Percentiles rank a stretch among this genome's conserved stretches.
Conservation (phyloP, 139 green algal genomes). For the Volvox reticuliferus region DNA sequence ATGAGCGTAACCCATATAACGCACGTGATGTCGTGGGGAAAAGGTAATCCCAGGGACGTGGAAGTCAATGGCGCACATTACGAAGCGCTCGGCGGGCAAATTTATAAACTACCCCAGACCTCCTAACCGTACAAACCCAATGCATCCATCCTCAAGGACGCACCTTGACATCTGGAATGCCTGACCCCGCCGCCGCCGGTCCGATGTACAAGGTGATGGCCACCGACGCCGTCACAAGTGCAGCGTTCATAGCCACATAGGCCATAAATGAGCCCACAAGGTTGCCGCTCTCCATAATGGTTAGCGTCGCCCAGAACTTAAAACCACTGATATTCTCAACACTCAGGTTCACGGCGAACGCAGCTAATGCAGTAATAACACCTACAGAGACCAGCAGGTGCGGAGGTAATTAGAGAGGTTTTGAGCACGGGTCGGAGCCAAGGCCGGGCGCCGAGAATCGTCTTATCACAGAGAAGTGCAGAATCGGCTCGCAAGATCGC, state of each 20-base stretch:
- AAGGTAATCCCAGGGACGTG: too few relatives aligned
- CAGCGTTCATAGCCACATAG: conserved; percentile 76
- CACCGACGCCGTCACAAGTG: conserved; percentile 67
- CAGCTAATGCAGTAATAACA: conserved; percentile 63
- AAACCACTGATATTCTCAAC: conserved; percentile 86
- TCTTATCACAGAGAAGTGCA: too few relatives aligned
- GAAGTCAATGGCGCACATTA: too few relatives aligned
- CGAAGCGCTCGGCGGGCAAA: too few relatives aligned
- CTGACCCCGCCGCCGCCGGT: conserved; percentile 79
- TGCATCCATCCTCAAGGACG: background rate
- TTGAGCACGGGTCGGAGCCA: too few relatives aligned
- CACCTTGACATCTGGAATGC: conserved; percentile 88
- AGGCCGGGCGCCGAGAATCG: too few relatives aligned
- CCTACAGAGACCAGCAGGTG: conserved; percentile 43
- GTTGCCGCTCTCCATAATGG: conserved; percentile 66
- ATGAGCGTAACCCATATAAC: too few relatives aligned
- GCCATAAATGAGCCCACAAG: conserved; percentile 58
- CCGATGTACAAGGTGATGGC: conserved; percentile 70
- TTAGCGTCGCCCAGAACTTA: conserved; percentile 84
- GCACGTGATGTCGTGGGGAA: too few relatives aligned
- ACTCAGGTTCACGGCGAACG: conserved; percentile 83
- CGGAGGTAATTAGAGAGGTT: too few relatives aligned
- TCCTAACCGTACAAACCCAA: too few relatives aligned
- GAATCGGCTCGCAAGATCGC: too few relatives aligned
- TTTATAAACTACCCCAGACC: too few relatives aligned